Conservation (phyloP, 2,329 filamentous ascomycete genomes). For the Penicillium brevicompactum region DNA sequence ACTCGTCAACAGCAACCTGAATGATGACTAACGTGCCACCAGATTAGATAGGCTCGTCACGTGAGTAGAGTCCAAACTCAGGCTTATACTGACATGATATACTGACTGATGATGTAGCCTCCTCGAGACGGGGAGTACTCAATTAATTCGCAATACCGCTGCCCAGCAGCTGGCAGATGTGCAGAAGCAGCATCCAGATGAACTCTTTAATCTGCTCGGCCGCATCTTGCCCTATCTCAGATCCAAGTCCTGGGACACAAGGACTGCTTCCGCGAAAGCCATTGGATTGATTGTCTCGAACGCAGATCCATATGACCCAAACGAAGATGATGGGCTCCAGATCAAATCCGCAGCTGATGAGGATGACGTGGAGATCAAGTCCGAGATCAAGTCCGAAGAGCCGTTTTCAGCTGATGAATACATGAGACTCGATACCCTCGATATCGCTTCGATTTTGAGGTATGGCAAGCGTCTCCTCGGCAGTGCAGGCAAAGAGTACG, state of each 20-base stretch:
- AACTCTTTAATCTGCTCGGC: slow-evolving; percentile 91
- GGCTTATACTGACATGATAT: not conserved
- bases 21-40: slow-evolving; percentile 33
- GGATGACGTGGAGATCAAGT: slow-evolving; percentile 42
- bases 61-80: slow-evolving; percentile 58
- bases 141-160: slow-evolving; percentile 93
- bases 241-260: slow-evolving; percentile 95
- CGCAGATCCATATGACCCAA: slow-evolving; percentile 85
- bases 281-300: slow-evolving; percentile 92
- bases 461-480: slow-evolving; percentile 83
- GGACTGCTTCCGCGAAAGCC: slow-evolving; percentile 89
- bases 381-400: slow-evolving; percentile 44
- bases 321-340: slow-evolving; percentile 65
- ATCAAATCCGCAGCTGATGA: slow-evolving; percentile 56
- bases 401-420: slow-evolving; percentile 56
- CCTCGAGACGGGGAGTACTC: slow-evolving; percentile 95
- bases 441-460: slow-evolving; percentile 77
- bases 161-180: slow-evolving; percentile 96
- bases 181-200: slow-evolving; percentile 96
- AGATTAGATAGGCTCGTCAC: slow-evolving; percentile 85
- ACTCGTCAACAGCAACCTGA: slow-evolving; percentile 20
- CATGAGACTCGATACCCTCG: slow-evolving; percentile 72
- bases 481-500: slow-evolving; percentile 77
- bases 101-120: slow-evolving; percentile 60
- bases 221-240: slow-evolving; percentile 93